A percentile compares a stretch with the other conserved stretches of the same genome.
These are phyloP conservation scores for Polyporus tsugae DNA, from an alignment of 1,284 basidiomycete species.

Conservation along the genomic window DNA sequence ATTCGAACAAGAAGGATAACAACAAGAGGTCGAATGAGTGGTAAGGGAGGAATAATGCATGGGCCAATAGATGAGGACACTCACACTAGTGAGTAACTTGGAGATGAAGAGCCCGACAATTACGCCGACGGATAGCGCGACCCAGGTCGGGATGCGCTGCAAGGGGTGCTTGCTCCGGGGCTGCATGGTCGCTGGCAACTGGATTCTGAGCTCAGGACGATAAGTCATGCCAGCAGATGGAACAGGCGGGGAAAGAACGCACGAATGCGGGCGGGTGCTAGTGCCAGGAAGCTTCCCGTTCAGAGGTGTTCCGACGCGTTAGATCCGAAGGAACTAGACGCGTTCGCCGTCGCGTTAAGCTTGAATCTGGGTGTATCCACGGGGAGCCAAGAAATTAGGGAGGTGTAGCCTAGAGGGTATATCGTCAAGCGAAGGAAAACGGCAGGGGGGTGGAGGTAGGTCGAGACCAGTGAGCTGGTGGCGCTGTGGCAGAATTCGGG, in stretches of 20 bases:
- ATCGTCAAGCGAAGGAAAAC: constrained; percentile 13
- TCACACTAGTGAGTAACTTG: constrained; percentile 50
- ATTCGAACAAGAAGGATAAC: background rate
- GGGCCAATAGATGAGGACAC: constrained; percentile 11
- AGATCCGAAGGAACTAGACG: constrained; percentile 23
- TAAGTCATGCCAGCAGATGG: constrained; percentile 6
- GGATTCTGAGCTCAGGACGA: constrained; percentile 25
- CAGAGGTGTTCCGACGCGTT: constrained; percentile 26
- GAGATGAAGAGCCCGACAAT: constrained; percentile 72
- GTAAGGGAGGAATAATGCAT: background rate
- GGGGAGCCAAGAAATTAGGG: constrained; percentile 20
- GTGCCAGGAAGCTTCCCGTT: constrained; percentile 16
- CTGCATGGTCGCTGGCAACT: constrained; percentile 39
- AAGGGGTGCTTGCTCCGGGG: constrained; percentile 42
- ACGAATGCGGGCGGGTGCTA: background rate
- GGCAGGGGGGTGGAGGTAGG: background rate
- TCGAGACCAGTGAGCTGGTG: background rate
- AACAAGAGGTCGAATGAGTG: background rate
- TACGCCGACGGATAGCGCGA: constrained; percentile 70
- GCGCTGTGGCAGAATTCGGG: background rate
- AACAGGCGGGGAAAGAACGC: constrained; percentile 6
- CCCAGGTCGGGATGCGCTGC: constrained; percentile 43
- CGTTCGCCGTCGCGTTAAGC: constrained; percentile 4
- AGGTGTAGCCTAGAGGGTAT: constrained; percentile 30
- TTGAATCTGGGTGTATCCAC: background rate